Base-by-base conservation (phyloP, 2,329 filamentous ascomycete genomes). In the Calonectria pseudoreteaudii region DNA sequence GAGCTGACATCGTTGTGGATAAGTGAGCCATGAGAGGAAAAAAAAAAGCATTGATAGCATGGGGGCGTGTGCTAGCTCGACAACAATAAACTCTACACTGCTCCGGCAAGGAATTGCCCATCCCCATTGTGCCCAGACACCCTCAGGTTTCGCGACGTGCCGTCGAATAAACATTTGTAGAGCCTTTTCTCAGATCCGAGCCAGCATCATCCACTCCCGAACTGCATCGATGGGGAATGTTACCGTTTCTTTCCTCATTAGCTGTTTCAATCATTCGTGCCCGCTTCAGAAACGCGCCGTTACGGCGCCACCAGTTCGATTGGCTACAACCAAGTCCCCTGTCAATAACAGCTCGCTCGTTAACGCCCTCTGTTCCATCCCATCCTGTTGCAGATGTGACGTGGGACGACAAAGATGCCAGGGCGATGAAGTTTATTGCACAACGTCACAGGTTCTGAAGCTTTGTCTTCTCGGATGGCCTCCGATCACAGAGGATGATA, bases 271-370 rank as follows among this genome's bases (percentile, higher is more conserved):
- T 28, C 34, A 62, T 30, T 56, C 56, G 66, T 68, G 34, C 58
- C 56, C 56, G 16, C 64, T 44, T 62, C 53, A 34, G 31, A 66
- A 47, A 41, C 34, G 31, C 41, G 53, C 56, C 66, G 38, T 68
- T 49, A 69, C 65, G 23, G 31, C 65, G 50, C 38, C 65, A 49
- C 30, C 47, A 56, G 34, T n/a, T 66, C 49, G 69, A 66, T 73
- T 75, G 68, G 70, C 65, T 64, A 34, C 65, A 44, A 62, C 62
- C 52, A 36, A 66, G 23, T 26, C 78, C 64, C 76, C 65, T 78
- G 78, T 28, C 38, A 74, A 78, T 80, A 80, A 72, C 62, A 72
- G 47, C 13, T n/a, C 52, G 66, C 13, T 53, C 68, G 67, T 72
- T 72, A 70, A 72, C 58, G 69, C 66, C 49, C 66, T 30, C 50